Conservation (phyloP, 1,284 basidiomycete genomes). For the Ganoderma sinense region DNA sequence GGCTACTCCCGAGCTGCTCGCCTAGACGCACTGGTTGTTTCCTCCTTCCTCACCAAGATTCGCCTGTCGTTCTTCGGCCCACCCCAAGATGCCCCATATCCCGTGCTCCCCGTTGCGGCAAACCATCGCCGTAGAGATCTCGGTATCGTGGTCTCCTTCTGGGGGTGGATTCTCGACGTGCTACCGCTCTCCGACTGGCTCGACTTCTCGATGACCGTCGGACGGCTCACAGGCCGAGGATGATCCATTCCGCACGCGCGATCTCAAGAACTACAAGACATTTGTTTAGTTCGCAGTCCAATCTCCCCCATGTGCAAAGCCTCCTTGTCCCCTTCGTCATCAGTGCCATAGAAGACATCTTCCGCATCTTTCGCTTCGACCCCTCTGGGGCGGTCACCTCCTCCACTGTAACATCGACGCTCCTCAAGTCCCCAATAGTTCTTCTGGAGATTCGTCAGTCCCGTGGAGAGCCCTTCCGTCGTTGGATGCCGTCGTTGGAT, state of each 20-base stretch:
- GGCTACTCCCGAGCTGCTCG: background rate
- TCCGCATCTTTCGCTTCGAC: slow-evolving; percentile 15
- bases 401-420: background rate
- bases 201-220: background rate
- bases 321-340: slow-evolving; percentile 18
- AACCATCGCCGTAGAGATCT: background rate
- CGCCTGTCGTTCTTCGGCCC: slow-evolving; percentile 2
- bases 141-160: slow-evolving; percentile 9
- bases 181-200: background rate
- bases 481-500: slow-evolving; percentile 6
- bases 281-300: slow-evolving; percentile 18
- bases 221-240: background rate
- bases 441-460: slow-evolving; percentile 17
- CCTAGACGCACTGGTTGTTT: slow-evolving; percentile 7
- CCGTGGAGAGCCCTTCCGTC: background rate
- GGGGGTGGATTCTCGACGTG: background rate
- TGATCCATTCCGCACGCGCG: slow-evolving; percentile 13
- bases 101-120: background rate
- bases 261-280: background rate
- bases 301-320: slow-evolving; percentile 21
- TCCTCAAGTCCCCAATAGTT: slow-evolving; percentile 2
- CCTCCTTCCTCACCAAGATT: background rate
- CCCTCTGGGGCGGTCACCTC: slow-evolving; percentile 14
- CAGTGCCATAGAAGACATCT: slow-evolving; percentile 13
- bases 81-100: background rate